phyloP scores from a whole-genome alignment of 2,329 filamentous ascomycete genomes.

The Ophiostoma pallidulum region DNA sequence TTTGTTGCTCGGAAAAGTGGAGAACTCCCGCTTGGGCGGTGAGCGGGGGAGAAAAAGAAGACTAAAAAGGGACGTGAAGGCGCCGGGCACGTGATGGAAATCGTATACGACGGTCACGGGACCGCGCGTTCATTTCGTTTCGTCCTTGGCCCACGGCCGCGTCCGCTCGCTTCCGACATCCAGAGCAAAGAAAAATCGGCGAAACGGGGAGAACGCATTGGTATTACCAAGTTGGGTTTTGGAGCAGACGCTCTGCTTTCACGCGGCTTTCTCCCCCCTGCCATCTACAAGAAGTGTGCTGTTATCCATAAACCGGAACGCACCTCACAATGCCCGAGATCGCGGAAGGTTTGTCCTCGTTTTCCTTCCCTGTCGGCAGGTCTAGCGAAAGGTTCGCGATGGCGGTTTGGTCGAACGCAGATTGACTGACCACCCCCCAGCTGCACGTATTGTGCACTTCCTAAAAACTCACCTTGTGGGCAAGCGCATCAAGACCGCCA shows the following conservation, averaged over 20 bases:
- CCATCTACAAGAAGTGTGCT: no score
- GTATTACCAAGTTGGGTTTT: no score
- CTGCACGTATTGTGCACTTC: conserved; percentile 73
- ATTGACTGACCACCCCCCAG: neutral
- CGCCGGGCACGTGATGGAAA: neutral
- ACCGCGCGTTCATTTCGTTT: conserved; percentile 22
- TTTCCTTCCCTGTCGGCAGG: neutral
- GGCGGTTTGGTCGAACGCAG: neutral
- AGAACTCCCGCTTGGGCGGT: conserved; percentile 14
- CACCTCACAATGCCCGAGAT: conserved; percentile 49
- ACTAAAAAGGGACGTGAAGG: no score
- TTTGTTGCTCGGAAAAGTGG: conserved; percentile 5
- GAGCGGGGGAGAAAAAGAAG: conserved; percentile 14
- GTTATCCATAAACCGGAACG: neutral
- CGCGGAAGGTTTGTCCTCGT: conserved; percentile 39
- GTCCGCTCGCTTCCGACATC: no score
- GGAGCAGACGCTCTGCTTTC: neutral
- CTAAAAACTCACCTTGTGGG: conserved; percentile 76
- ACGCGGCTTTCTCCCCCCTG: neutral
- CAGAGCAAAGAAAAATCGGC: no score
- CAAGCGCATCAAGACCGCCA: conserved; percentile 62
- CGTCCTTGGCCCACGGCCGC: no score
- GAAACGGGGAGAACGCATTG: no score
- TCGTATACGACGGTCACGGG: conserved; percentile 27
- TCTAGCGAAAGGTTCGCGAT: neutral